Percentiles rank a stretch among this genome's conserved stretches.
Conservation (phyloP, 2,329 filamentous ascomycete species). For the Penicillium psychrosexuale region DNA sequence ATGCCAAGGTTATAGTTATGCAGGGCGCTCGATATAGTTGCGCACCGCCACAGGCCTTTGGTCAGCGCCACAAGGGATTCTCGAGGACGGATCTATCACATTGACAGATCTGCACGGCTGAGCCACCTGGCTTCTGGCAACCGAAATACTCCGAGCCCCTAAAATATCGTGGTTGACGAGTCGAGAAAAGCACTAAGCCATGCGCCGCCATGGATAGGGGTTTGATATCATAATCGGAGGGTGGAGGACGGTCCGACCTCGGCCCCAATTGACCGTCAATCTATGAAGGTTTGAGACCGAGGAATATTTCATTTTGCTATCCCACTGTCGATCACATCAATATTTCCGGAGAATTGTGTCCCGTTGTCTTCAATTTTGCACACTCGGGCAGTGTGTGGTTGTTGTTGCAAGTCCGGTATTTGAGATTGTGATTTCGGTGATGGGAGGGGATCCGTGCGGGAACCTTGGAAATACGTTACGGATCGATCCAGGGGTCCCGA, state of each 20-base stretch:
- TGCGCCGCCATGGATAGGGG: constrained; percentile 4
- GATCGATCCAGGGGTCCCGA: constrained; percentile 25
- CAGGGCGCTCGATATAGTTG: constrained; percentile 1
- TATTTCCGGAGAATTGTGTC: not conserved
- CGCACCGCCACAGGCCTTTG: constrained; percentile 22
- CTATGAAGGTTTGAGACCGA: not conserved
- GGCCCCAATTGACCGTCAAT: not conserved
- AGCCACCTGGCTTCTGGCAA: constrained; percentile 8
- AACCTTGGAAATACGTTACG: constrained; percentile 8
- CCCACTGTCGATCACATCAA: constrained; percentile 1
- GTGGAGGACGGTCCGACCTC: not conserved
- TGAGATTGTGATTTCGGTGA: constrained; percentile 20
- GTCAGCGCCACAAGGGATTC: constrained; percentile 17
- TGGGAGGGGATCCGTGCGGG: constrained; percentile 22
- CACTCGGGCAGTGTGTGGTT: not conserved
- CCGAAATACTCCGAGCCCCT: constrained; percentile 18
- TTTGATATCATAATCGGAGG: not conserved
- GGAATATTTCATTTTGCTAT: not conserved
- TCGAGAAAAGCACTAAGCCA: not conserved
- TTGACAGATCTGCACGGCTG: constrained; percentile 8
- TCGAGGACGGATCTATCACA: constrained; percentile 18
- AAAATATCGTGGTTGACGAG: constrained; percentile 9
- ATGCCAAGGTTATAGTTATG: not conserved
- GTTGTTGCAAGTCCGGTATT: constrained; percentile 20
- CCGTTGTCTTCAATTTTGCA: not conserved